phyloP scores from a whole-genome alignment of 108 stramenopile species.

The Nitzschia inconspicua region DNA sequence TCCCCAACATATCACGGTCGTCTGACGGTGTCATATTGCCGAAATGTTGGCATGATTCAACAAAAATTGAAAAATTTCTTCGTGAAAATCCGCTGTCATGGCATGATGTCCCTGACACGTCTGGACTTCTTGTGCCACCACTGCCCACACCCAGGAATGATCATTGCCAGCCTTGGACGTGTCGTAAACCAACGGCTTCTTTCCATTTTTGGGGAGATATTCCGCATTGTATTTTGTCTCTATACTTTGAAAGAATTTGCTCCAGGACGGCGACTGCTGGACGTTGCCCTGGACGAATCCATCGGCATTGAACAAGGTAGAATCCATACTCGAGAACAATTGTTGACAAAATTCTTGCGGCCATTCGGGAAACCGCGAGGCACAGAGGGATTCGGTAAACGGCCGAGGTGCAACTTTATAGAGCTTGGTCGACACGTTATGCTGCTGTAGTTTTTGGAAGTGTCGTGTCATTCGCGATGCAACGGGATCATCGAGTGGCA shows the following conservation, averaged over 20 bases:
- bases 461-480: slow-evolving; percentile 6
- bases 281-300: slow-evolving; percentile 83
- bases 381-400: slow-evolving; percentile 23
- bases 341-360: neutral
- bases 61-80: slow-evolving; percentile 24
- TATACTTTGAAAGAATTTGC: no score
- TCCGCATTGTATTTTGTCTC: neutral
- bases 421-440: neutral
- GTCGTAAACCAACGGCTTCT: neutral
- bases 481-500: slow-evolving; percentile 15
- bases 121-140: slow-evolving; percentile 27
- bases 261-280: no score
- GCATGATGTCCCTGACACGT: slow-evolving; percentile 26
- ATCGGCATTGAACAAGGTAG: slow-evolving; percentile 68
- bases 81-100: slow-evolving; percentile 32
- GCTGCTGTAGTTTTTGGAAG: neutral
- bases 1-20: no score
- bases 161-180: neutral
- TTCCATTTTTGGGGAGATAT: neutral
- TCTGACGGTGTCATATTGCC: no score
- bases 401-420: slow-evolving; percentile 19
- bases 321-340: neutral
- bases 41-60: slow-evolving; percentile 4
- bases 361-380: slow-evolving; percentile 21
- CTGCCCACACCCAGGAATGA: slow-evolving; percentile 20